Conservation (phyloP, 169 alveolate species). For the Cryptosporidium tyzzeri region DNA sequence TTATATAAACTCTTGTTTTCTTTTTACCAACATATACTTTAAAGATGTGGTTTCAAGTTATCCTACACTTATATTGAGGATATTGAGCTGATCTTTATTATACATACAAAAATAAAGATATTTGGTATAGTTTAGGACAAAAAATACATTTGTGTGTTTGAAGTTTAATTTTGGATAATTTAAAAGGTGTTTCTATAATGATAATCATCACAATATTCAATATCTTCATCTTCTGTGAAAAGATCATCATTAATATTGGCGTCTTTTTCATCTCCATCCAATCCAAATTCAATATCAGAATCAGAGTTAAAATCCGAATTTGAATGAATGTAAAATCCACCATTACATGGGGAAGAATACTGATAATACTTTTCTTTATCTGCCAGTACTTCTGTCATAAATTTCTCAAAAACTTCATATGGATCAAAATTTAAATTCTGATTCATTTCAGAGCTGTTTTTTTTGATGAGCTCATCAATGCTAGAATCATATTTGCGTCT, state of each 20-base stretch:
- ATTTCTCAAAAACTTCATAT: conserved; percentile 9
- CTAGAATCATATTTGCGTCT: conserved; percentile 30
- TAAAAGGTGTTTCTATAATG: not conserved
- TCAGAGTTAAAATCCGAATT: conserved; percentile 14
- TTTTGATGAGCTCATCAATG: not conserved
- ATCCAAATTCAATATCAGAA: conserved; percentile 21
- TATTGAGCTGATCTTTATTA: conserved; percentile 20
- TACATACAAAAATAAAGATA: conserved; percentile 4
- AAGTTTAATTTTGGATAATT: not conserved
- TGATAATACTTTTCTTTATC: conserved; percentile 15
- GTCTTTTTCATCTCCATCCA: conserved; percentile 7
- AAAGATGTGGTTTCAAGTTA: conserved; percentile 6
- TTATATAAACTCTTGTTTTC: not conserved
- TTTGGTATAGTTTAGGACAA: not conserved
- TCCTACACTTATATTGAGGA: not conserved
- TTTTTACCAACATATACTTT: conserved; percentile 31
- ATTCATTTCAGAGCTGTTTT: conserved; percentile 23
- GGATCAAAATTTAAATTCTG: not conserved
- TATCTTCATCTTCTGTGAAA: conserved; percentile 29
- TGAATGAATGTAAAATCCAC: conserved; percentile 5
- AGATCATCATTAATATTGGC: conserved; percentile 21
- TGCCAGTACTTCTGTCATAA: conserved; percentile 17
- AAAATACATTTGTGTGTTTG: not conserved
- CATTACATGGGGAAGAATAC: conserved; percentile 27
- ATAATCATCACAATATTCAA: conserved; percentile 18